A percentile compares a stretch with the other conserved stretches of the same genome.
Conservation (phyloP, 2,329 filamentous ascomycete genomes). For the Thelonectria rubi region DNA sequence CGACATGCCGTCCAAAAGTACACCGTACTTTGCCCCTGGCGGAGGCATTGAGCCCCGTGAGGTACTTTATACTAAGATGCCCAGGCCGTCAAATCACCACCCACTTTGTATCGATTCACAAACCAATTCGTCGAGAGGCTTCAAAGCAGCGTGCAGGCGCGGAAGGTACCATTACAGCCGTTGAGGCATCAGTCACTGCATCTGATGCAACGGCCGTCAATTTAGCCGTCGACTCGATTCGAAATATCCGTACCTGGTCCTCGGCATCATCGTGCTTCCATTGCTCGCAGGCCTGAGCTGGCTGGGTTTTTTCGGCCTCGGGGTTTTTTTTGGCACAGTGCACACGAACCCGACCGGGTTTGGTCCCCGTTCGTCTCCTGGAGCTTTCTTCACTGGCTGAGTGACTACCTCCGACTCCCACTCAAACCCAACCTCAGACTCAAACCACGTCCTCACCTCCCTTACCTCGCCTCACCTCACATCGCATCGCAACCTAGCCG, state of each 20-base stretch:
- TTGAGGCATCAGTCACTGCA: too few species aligned
- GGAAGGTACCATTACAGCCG: too few species aligned
- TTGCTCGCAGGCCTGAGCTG: neutral
- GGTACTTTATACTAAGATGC: neutral
- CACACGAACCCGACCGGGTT: conserved; percentile 14
- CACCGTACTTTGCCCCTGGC: neutral
- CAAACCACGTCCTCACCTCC: conserved; percentile 38
- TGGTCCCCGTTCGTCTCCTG: conserved; percentile 40
- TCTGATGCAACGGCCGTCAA: too few species aligned
- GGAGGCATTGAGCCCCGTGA: neutral
- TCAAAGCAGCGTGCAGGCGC: too few species aligned
- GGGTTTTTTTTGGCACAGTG: conserved; percentile 34
- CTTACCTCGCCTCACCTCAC: conserved; percentile 33
- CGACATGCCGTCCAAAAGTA: too few species aligned
- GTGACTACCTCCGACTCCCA: conserved; percentile 22
- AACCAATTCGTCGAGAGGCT: too few species aligned
- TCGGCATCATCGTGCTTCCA: too few species aligned
- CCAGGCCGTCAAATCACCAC: neutral
- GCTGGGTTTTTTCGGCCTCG: conserved; percentile 14
- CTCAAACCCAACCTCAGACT: conserved; percentile 20
- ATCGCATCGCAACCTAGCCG: conserved; percentile 47
- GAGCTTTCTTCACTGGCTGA: conserved; percentile 35
- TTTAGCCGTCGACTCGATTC: too few species aligned
- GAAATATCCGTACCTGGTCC: too few species aligned
- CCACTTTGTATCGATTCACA: neutral